Base-by-base conservation (phyloP, 2,329 filamentous ascomycete species). In the Emericellopsis atlantica region DNA sequence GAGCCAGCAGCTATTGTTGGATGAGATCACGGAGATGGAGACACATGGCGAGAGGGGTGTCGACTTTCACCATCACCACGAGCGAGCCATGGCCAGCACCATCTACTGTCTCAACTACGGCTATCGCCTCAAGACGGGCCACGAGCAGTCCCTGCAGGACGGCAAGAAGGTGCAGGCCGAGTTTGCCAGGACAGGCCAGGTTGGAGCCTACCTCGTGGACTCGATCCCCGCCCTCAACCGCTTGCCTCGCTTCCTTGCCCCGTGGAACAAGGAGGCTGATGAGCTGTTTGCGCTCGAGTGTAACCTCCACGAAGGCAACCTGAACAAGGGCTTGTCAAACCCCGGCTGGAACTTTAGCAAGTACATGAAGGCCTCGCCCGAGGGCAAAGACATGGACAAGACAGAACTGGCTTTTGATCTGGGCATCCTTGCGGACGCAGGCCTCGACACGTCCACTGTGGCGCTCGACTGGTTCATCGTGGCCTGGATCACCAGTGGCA, bases 1-100 rank as follows among this genome's bases (percentile, higher is more conserved):
- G 45, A 64, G 60, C 23, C 62, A 58, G 40, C 65, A 69, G 39
- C 46, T 70, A 1, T 44, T 70, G 1, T 53, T 52, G 14, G 64
- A 70, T 11, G 48, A 70, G 0, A 44, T 70, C n/a, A 44, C 49
- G 2, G 53, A 55, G 2, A 41, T 53, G 2, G 53, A 55, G 1
- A 40, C 53, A 7, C 26, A 39, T 9, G 55, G 52, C 1, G 43
- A 43, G 5, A 47, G 46, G 29, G 50, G 54, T 0, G 40, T 48
- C 4, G 53, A 59, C 35, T 54, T 56, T 39, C 47, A 54, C 14
- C 45, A 46, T n/a, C 46, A 55, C n/a, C 51, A 56, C 18, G 58
- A 66, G 43, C 55, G 59, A 6, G 54, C 51, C 35, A 54, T 57
- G 31, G 53, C 60, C 21, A 65, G 59, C 43, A 53, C 58, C 5